A percentile compares a stretch with the other conserved stretches of the same genome.
These are phyloP conservation scores for Fallopia convolvulus DNA, from an alignment of 148 eudicot genomes.

Conservation along the genomic window DNA sequence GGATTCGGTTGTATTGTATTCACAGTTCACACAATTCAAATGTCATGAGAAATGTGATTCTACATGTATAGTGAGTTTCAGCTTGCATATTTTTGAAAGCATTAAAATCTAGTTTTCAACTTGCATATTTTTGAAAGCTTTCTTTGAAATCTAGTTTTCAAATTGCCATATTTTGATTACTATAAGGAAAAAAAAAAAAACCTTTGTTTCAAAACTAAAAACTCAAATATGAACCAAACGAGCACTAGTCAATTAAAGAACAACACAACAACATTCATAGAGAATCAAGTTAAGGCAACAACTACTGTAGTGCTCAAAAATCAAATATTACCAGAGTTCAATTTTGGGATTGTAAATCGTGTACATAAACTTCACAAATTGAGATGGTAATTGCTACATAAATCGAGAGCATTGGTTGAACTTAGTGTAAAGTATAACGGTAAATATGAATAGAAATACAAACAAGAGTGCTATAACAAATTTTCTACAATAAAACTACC, in stretches of 20 bases:
- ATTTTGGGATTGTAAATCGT: background rate
- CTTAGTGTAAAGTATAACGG: background rate
- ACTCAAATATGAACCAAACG: too few relatives aligned
- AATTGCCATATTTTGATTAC: too few relatives aligned
- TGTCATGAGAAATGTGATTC: background rate
- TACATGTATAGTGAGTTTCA: background rate
- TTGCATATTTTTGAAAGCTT: too few relatives aligned
- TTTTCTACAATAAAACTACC: conserved; percentile 6
- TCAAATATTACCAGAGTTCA: background rate
- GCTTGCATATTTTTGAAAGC: too few relatives aligned
- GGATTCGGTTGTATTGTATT: background rate
- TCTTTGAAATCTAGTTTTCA: too few relatives aligned
- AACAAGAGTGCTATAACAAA: background rate
- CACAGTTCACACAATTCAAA: background rate
- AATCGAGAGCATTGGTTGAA: background rate
- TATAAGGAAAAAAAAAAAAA: too few relatives aligned
- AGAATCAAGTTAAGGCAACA: too few relatives aligned
- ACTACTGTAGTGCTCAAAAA: background rate
- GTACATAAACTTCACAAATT: conserved; percentile 6
- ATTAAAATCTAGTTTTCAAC: too few relatives aligned
- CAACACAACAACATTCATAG: background rate
- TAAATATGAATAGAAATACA: background rate
- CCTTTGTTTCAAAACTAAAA: too few relatives aligned
- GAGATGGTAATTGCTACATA: conserved; percentile 2
- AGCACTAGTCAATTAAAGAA: too few relatives aligned